Conservation (phyloP, 2,329 filamentous ascomycete genomes). For the Helminthosporium solani region DNA sequence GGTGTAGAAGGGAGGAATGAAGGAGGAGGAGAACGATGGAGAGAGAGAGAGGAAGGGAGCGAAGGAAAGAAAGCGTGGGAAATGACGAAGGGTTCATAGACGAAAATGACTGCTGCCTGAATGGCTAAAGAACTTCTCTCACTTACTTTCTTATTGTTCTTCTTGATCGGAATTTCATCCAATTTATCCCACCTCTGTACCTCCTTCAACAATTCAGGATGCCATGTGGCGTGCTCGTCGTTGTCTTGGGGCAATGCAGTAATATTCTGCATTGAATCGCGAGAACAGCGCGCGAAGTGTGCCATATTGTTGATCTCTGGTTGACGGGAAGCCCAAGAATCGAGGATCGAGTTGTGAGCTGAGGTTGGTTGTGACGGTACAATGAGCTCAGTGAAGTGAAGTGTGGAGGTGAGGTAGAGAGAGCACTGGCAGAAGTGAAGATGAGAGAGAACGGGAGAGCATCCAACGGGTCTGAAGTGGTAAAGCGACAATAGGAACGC, state of each 20-base stretch:
- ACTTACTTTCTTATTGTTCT: slow-evolving; percentile 14
- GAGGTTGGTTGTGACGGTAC: too few relatives aligned
- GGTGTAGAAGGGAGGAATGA: not conserved
- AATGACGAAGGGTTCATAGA: not conserved
- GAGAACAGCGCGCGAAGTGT: slow-evolving; percentile 3
- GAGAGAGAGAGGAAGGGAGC: not conserved
- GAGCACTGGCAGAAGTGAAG: not conserved
- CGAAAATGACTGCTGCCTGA: not conserved
- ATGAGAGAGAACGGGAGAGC: not conserved
- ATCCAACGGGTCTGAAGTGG: too few relatives aligned
- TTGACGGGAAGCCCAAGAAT: too few relatives aligned
- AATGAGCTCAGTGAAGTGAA: too few relatives aligned
- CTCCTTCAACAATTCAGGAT: not conserved
- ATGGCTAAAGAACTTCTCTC: slow-evolving; percentile 2
- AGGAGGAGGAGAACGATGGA: not conserved
- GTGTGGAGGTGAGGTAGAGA: not conserved
- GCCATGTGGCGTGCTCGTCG: not conserved
- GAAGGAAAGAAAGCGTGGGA: not conserved
- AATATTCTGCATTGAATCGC: not conserved
- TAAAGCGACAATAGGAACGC: not conserved
- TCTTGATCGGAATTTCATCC: slow-evolving; percentile 7
- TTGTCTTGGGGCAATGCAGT: not conserved
- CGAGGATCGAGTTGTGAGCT: not conserved
- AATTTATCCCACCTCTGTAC: slow-evolving; percentile 24
- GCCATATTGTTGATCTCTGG: slow-evolving; percentile 4